phyloP scores from a whole-genome alignment of 495 filamentous ascomycete genomes.

The Annulohypoxylon moriforme region DNA sequence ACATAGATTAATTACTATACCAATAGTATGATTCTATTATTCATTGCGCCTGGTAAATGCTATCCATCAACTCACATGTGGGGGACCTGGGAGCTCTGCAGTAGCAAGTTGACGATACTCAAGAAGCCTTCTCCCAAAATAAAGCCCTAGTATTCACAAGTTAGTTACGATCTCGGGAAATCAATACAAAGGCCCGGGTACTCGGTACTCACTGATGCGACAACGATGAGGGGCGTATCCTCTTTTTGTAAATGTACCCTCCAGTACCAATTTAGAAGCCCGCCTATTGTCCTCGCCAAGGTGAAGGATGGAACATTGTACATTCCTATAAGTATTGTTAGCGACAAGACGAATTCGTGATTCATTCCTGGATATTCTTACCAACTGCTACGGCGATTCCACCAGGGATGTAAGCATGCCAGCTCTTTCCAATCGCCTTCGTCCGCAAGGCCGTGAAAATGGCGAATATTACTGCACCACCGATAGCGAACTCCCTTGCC shows the following conservation, averaged over 20 bases:
- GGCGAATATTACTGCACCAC: conserved; percentile 76
- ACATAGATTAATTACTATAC: background rate
- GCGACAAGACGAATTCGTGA: background rate
- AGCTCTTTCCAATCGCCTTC: conserved; percentile 57
- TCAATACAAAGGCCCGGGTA: conserved; percentile 4
- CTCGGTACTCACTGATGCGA: conserved; percentile 64
- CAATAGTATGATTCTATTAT: conserved; percentile 6
- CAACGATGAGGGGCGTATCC: conserved; percentile 68
- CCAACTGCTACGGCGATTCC: conserved; percentile 95
- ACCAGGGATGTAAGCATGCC: conserved; percentile 78
- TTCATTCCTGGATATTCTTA: conserved; percentile 48
- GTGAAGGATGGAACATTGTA: conserved; percentile 98
- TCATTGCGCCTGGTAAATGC: background rate
- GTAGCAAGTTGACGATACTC: conserved; percentile 88
- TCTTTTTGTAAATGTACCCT: conserved; percentile 59
- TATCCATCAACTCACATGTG: conserved; percentile 65
- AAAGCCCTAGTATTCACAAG: conserved; percentile 66
- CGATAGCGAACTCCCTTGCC: conserved; percentile 80
- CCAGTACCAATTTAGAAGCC: conserved; percentile 88
- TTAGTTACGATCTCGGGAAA: background rate
- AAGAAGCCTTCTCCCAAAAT: conserved; percentile 95
- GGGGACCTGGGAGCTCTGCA: conserved; percentile 83
- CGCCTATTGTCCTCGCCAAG: conserved; percentile 86
- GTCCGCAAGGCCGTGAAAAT: conserved; percentile 75
- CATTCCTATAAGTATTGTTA: conserved; percentile 71